Percentiles rank a stretch among this genome's conserved stretches.
Evolutionary conservation across 1,284 basidiomycete genomes (phyloP).

Genomic region (Trametes sp.): DNA sequence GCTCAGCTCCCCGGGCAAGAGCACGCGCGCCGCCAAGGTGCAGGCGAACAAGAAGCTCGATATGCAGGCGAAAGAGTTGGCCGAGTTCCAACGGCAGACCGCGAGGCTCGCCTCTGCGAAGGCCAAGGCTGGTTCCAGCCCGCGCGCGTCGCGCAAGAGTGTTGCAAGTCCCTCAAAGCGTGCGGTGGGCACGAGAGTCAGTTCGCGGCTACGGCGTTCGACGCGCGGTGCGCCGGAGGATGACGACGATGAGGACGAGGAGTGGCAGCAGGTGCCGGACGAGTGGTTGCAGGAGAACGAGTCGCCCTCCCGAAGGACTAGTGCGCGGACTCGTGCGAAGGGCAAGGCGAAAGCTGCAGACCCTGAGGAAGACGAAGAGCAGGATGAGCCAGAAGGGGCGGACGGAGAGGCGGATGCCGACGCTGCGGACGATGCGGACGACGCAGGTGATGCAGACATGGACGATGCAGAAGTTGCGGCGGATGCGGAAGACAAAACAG

Average conservation of each 20-base stretch:
- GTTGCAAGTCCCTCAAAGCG: conserved; percentile 34
- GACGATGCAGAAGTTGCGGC: conserved; percentile 16
- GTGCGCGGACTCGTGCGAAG: conserved; percentile 24
- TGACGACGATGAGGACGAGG: conserved; percentile 54
- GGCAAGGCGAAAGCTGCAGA: conserved; percentile 24
- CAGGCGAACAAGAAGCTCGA: conserved; percentile 73
- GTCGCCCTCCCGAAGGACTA: conserved; percentile 17
- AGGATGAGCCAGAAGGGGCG: conserved; percentile 10
- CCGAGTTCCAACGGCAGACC: conserved; percentile 62
- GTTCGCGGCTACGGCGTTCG: conserved; percentile 57
- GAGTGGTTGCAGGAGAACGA: conserved; percentile 65
- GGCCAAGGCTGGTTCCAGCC: conserved; percentile 20
- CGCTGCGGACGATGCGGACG: conserved; percentile 6
- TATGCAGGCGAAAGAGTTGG: conserved; percentile 72
- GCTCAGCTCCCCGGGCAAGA: conserved; percentile 43
- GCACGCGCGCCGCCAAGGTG: conserved; percentile 69
- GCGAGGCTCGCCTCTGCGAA: conserved; percentile 28
- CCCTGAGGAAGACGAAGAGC: conserved; percentile 14
- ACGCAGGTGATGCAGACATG: conserved; percentile 21
- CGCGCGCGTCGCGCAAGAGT: conserved; percentile 25
- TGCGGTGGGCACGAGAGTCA: conserved; percentile 67
- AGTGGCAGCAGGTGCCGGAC: conserved; percentile 80
- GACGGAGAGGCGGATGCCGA: conserved; percentile 24
- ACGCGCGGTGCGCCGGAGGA: conserved; percentile 47
- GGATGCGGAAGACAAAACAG: conserved; percentile 4